Evolutionary conservation across 2,329 filamentous ascomycete genomes (phyloP).

Genomic region (Orbilia ellipsospora): DNA sequence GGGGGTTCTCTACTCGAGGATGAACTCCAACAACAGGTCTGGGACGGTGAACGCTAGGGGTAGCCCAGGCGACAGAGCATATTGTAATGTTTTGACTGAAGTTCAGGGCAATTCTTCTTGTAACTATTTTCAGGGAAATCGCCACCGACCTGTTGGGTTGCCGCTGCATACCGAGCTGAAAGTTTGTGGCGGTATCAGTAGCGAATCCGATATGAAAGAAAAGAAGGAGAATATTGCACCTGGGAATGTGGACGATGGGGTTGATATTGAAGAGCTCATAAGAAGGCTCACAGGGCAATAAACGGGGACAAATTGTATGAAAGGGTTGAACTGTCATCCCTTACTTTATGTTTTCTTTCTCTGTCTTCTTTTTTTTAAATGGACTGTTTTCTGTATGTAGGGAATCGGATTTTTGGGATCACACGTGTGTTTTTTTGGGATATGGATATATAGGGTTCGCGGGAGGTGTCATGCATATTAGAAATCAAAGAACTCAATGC

Average conservation of each 20-base stretch:
- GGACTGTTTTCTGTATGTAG: too few species aligned
- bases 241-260: constrained; percentile 15
- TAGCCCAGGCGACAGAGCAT: constrained; percentile 9
- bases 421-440: constrained; percentile 1
- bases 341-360: too few species aligned
- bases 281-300: constrained; percentile 45
- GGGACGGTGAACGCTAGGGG: constrained; percentile 6
- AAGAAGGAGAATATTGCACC: constrained; percentile 49
- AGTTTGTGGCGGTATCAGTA: constrained; percentile 25
- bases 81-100: constrained; percentile 25
- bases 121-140: background rate
- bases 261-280: constrained; percentile 53
- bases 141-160: constrained; percentile 27
- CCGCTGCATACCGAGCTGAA: constrained; percentile 46
- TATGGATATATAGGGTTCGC: background rate
- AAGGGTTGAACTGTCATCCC: too few species aligned
- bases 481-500: background rate
- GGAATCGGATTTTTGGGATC: background rate
- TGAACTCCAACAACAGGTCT: constrained; percentile 1
- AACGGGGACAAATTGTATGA: too few species aligned
- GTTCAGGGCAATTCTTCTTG: constrained; percentile 25
- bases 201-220: background rate
- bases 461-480: background rate
- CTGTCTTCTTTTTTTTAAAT: too few species aligned
- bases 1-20: constrained; percentile 8